These are phyloP conservation scores for Passiflora organensis DNA, from an alignment of 345 rosid species.

Conservation along the genomic window DNA sequence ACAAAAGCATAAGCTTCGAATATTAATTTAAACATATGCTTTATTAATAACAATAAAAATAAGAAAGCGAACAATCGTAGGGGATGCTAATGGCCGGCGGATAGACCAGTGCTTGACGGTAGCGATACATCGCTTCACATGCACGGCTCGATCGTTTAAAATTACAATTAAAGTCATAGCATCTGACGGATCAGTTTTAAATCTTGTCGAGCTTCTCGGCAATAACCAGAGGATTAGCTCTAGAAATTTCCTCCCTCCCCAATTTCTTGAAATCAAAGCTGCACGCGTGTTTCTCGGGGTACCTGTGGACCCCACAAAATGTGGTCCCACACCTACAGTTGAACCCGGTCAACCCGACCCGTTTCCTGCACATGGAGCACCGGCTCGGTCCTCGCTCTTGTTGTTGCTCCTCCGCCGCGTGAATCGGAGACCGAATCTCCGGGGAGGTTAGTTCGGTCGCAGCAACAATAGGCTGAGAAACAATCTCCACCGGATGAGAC, in stretches of 20 bases:
- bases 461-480: background rate
- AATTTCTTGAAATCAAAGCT: conserved; percentile 22
- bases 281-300: conserved; percentile 31
- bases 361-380: conserved; percentile 28
- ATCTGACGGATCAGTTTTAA: conserved; percentile 2
- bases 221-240: conserved; percentile 27
- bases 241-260: conserved; percentile 22
- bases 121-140: too few relatives aligned
- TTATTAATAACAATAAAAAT: too few relatives aligned
- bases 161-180: background rate
- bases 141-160: too few relatives aligned
- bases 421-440: conserved; percentile 4
- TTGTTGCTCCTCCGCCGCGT: background rate
- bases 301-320: conserved; percentile 27
- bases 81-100: too few relatives aligned
- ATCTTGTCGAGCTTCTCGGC: conserved; percentile 28
- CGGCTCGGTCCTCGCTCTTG: conserved; percentile 13
- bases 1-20: too few relatives aligned
- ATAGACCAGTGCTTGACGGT: too few relatives aligned
- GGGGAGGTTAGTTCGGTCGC: background rate
- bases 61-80: too few relatives aligned
- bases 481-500: background rate
- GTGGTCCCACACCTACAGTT: conserved; percentile 29
- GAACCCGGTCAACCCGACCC: conserved; percentile 36
- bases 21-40: too few relatives aligned